Evolutionary conservation across 805 yeast species (phyloP).

Genomic region (Grigorovia yakushimaensis): DNA sequence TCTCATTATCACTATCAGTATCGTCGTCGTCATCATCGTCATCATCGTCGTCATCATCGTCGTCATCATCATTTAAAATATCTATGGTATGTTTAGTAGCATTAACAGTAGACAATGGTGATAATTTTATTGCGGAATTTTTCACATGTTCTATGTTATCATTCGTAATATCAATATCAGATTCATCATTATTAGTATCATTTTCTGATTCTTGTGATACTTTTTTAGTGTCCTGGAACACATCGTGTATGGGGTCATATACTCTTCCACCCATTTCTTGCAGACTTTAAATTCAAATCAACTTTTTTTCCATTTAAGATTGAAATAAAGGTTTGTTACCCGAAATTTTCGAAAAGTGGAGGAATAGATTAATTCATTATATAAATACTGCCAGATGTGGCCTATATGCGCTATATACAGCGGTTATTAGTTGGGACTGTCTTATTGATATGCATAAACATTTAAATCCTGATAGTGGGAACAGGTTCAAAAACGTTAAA

Average conservation of each 20-base stretch:
- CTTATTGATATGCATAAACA: too few species aligned
- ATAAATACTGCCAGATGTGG: not conserved
- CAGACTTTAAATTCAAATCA: not conserved
- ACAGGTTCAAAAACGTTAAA: conserved; percentile 37
- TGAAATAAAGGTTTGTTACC: not conserved
- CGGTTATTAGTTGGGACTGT: too few species aligned
- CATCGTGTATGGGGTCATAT: conserved; percentile 30
- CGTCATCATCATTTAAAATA: conserved; percentile 1
- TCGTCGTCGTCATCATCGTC: conserved; percentile 11
- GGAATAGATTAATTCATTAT: not conserved
- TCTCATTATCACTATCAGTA: conserved; percentile 5
- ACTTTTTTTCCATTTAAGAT: not conserved
- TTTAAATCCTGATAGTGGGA: conserved; percentile 2
- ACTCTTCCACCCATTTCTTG: conserved; percentile 25
- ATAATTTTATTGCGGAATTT: not conserved
- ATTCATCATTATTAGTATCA: not conserved
- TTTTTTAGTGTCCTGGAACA: conserved; percentile 17
- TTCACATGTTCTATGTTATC: not conserved
- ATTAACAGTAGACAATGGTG: not conserved
- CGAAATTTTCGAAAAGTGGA: not conserved
- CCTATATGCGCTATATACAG: too few species aligned
- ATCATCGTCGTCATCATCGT: conserved; percentile 9
- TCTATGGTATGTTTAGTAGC: not conserved
- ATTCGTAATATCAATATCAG: not conserved
- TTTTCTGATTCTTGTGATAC: not conserved